These are phyloP conservation scores for Ophioceras dolichostomum DNA, from an alignment of 2,329 filamentous ascomycete species.

Conservation along the genomic window DNA sequence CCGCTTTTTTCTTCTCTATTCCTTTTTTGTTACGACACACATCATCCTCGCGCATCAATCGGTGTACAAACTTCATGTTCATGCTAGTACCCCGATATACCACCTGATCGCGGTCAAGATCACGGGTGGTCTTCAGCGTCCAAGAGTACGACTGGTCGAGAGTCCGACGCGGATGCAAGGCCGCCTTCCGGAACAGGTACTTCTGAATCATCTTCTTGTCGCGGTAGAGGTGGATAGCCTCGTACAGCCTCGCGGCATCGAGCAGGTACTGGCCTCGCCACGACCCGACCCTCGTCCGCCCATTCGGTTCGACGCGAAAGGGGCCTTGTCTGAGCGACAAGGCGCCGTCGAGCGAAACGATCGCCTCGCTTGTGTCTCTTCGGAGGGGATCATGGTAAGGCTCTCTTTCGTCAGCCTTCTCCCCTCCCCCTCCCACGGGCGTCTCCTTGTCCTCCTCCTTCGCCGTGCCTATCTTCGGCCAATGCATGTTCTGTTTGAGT, in stretches of 20 bases:
- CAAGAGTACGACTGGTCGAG: slow-evolving; percentile 32
- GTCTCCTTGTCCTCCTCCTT: too few relatives aligned
- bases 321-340: too few relatives aligned
- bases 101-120: slow-evolving; percentile 28
- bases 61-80: neutral
- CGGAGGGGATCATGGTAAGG: too few relatives aligned
- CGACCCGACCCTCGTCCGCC: neutral
- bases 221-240: slow-evolving; percentile 20
- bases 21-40: too few relatives aligned
- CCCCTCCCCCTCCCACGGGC: too few relatives aligned
- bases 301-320: too few relatives aligned
- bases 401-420: too few relatives aligned
- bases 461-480: too few relatives aligned
- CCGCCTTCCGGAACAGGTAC: slow-evolving; percentile 20
- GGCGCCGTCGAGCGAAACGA: too few relatives aligned
- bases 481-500: slow-evolving; percentile 1
- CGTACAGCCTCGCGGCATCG: slow-evolving; percentile 19
- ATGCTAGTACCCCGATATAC: slow-evolving; percentile 23
- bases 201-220: slow-evolving; percentile 20
- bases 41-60: too few relatives aligned
- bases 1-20: neutral
- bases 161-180: slow-evolving; percentile 29
- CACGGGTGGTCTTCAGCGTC: slow-evolving; percentile 23
- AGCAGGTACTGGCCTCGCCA: slow-evolving; percentile 13
- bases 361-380: too few relatives aligned